phyloP scores from a whole-genome alignment of 2,329 filamentous ascomycete genomes.

The Sporothrix brunneoviolacea region DNA sequence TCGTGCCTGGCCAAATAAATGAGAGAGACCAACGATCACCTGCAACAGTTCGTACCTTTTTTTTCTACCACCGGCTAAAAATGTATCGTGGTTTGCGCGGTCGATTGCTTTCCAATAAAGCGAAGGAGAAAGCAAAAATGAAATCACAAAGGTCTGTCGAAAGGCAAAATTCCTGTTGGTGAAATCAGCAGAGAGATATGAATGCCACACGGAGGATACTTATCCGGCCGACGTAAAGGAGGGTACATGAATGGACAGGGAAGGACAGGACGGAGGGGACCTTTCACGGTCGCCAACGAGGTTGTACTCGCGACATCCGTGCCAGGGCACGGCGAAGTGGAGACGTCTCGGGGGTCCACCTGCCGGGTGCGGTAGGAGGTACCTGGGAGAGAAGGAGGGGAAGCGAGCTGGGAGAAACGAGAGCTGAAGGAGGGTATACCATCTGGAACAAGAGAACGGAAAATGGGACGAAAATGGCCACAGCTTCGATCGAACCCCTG shows the following conservation, averaged over 20 bases:
- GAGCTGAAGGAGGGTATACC: background rate
- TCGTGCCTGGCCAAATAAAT: no score
- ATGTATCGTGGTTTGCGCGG: no score
- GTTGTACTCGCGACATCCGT: background rate
- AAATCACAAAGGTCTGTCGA: background rate
- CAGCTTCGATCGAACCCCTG: no score
- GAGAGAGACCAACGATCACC: no score
- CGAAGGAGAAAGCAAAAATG: background rate
- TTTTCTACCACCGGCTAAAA: no score
- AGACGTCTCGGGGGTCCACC: constrained; percentile 1
- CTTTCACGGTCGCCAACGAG: background rate
- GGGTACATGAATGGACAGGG: background rate
- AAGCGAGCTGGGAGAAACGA: background rate
- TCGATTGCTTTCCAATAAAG: no score
- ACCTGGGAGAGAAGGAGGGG: background rate
- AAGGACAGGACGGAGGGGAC: background rate
- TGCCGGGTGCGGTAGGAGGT: background rate
- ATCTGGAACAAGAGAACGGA: background rate
- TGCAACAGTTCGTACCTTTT: no score
- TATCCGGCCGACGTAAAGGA: background rate
- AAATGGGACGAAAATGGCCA: background rate
- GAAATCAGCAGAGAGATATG: background rate
- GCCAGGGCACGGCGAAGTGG: background rate
- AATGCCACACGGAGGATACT: background rate
- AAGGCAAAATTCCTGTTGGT: constrained; percentile 2